These are phyloP conservation scores for Stephania yunnanensis DNA, from an alignment of 164 flowering plant genomes.

Conservation along the genomic window DNA sequence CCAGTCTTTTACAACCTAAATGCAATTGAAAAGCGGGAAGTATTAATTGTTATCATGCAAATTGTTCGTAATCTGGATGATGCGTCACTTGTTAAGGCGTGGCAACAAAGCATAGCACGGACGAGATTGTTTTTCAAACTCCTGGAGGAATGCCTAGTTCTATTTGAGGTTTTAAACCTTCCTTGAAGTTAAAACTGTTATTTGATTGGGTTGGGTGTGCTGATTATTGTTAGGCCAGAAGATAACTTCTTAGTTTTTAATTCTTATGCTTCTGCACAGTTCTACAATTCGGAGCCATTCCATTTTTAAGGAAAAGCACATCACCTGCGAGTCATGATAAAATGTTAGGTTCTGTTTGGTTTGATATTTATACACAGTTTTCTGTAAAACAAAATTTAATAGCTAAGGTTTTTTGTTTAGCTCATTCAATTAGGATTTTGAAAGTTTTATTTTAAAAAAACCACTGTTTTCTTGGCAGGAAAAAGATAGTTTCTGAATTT, in stretches of 20 bases:
- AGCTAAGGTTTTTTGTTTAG: no score
- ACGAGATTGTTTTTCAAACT: slow-evolving; percentile 97
- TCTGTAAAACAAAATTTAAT: no score
- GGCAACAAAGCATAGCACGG: slow-evolving; percentile 98
- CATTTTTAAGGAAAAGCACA: not conserved
- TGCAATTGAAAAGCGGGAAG: slow-evolving; percentile 91
- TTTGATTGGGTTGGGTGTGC: slow-evolving; percentile 1
- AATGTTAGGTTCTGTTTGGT: not conserved
- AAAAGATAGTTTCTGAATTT: no score
- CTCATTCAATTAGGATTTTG: no score
- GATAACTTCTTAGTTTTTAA: not conserved
- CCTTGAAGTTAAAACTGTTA: not conserved
- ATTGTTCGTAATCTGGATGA: slow-evolving; percentile 91
- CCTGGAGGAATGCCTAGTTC: slow-evolving; percentile 79
- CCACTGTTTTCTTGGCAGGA: no score
- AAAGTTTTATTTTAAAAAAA: no score
- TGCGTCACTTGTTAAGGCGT: slow-evolving; percentile 85
- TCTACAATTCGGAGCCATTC: not conserved
- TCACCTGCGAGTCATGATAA: not conserved
- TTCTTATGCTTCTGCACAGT: not conserved
- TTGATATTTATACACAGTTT: no score
- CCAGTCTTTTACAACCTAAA: slow-evolving; percentile 94
- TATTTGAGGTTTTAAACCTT: slow-evolving; percentile 68
- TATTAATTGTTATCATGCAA: slow-evolving; percentile 75
- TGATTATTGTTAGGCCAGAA: not conserved